Evolutionary conservation across 768 basidiomycete species (phyloP), one percentile per base, ranked within the genome.

Genomic region (Tephrocybe sp.): DNA sequence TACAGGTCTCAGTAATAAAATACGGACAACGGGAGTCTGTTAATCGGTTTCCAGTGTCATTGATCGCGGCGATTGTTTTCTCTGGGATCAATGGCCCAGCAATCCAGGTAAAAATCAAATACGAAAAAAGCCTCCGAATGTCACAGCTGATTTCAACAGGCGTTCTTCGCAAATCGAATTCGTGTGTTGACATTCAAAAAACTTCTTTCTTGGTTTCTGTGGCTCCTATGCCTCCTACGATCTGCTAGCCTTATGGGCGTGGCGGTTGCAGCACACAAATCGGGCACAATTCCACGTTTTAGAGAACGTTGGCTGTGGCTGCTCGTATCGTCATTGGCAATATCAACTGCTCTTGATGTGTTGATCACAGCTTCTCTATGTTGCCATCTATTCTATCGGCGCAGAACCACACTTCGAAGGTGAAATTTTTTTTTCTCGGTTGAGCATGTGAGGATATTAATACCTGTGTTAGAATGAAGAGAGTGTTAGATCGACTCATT

Each of bases 111-210:
- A 3, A 8, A 9, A 38, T 21, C n/a, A 7, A 21, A 15, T 11
- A 16, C 34, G 5, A 16, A n/a, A 6, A 36, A 16, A 11, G 5
- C 5, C 16, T 5, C 34, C 9, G 34, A 36, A 36, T n/a, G 11
- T 41, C 29, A 31, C 23, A 36, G 1, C 23, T n/a, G n/a, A n/a
- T n/a, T n/a, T 30, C 25, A 27, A 27, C n/a, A 56, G 55, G 55
- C 51, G 19, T 53, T 56, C 51, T 56, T 56, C 30, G 55, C 51
- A 10, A 24, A 56, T 22, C 51, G 55, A 19, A 24, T 56, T 13
- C 54, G 41, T 21, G 33, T 33, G 23, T 36, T 56, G 12, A 41
- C 48, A 15, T 19, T 21, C 12, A 34, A 27, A 9, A 43, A 41
- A 19, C 37, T 50, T 12, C 44, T 53, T 12, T 47, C 52, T 29